Evolutionary conservation across 805 yeast species (phyloP).

Genomic region (Wickerhamomyces pijperi): DNA sequence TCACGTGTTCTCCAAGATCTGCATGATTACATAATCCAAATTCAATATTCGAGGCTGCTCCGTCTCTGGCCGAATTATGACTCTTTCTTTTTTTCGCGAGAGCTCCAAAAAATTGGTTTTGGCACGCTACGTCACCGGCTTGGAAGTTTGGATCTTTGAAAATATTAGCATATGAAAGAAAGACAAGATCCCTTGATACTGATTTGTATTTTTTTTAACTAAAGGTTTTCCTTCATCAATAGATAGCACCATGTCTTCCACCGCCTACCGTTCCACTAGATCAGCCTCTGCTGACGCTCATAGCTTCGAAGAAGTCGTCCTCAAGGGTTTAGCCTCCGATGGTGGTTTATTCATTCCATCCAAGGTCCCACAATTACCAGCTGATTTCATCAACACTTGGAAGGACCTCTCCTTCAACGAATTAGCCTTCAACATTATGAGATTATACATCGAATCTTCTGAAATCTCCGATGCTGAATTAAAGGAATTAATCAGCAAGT

Average conservation of each 20-base stretch:
- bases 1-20: no score
- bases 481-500: constrained; percentile 45
- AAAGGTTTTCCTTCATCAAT: no score
- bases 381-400: constrained; percentile 56
- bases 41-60: no score
- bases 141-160: no score
- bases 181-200: no score
- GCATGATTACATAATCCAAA: no score
- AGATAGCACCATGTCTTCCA: constrained; percentile 37
- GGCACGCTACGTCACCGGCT: no score
- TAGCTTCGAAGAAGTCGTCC: constrained; percentile 72
- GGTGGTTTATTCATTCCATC: constrained; percentile 94
- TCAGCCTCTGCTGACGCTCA: constrained; percentile 37
- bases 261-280: constrained; percentile 75
- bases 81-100: no score
- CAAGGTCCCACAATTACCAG: constrained; percentile 53
- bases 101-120: no score
- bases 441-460: constrained; percentile 56
- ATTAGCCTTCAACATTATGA: constrained; percentile 77
- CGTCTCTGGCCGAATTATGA: no score
- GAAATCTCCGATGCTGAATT: constrained; percentile 73
- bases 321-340: constrained; percentile 89
- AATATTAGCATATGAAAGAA: no score
- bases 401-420: constrained; percentile 67
- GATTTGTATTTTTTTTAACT: no score